Evolutionary conservation across 306 rosid species (phyloP).

Genomic region (Vigna unguiculata): DNA sequence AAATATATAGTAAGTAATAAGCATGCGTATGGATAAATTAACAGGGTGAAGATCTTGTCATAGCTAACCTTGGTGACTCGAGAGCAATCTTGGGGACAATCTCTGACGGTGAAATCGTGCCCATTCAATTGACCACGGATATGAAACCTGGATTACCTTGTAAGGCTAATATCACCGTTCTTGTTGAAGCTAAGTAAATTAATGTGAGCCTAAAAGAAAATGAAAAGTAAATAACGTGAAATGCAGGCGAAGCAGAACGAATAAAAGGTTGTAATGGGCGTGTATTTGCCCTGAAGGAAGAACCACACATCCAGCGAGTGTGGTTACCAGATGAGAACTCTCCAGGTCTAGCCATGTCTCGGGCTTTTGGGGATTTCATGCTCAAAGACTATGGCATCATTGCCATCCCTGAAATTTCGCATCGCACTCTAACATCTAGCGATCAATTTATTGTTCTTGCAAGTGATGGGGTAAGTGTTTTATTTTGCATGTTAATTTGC

Average conservation of each 20-base stretch:
- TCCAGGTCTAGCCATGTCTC: constrained; percentile 84
- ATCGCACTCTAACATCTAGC: constrained; percentile 48
- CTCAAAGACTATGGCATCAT: constrained; percentile 72
- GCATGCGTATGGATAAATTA: not conserved
- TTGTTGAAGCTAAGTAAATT: not conserved
- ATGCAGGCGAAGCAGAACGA: constrained; percentile 61
- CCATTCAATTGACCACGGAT: constrained; percentile 66
- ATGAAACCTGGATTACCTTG: constrained; percentile 67
- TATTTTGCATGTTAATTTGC: not conserved
- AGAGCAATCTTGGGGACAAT: constrained; percentile 66
- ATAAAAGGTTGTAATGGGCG: constrained; percentile 63
- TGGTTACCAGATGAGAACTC: constrained; percentile 63
- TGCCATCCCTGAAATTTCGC: constrained; percentile 58
- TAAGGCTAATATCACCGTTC: constrained; percentile 29
- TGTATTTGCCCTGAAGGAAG: constrained; percentile 59
- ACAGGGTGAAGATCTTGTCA: constrained; percentile 61
- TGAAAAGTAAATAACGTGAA: not conserved
- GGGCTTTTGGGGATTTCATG: constrained; percentile 71
- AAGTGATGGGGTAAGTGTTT: constrained; percentile 63
- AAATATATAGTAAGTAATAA: too few relatives aligned
- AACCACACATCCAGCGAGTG: constrained; percentile 66
- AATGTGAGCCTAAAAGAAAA: not conserved
- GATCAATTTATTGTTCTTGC: constrained; percentile 68
- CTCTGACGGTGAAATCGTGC: constrained; percentile 44
- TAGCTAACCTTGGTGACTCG: constrained; percentile 79